phyloP scores from a whole-genome alignment of 371 early-diverging fungal genomes.

The Apophysomyces sp. region DNA sequence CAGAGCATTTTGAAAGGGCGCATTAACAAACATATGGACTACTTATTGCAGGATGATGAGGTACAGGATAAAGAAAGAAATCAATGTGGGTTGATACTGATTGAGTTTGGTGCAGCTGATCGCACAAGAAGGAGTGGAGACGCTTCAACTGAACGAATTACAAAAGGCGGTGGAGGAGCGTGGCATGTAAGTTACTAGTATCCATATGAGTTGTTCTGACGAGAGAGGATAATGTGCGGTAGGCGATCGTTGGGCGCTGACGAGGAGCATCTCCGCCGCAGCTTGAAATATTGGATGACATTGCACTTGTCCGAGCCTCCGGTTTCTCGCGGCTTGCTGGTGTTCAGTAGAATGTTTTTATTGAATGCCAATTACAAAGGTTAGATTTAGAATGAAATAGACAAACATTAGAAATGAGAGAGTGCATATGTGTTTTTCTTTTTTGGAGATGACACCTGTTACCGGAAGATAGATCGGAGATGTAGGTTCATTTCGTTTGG shows the following conservation, averaged over 20 bases:
- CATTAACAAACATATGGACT: constrained; percentile 50
- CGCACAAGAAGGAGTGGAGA: constrained; percentile 48
- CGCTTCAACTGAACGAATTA: constrained; percentile 39
- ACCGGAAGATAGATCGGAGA: no score
- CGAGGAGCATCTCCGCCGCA: constrained; percentile 49
- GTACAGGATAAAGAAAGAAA: constrained; percentile 19
- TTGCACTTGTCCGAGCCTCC: constrained; percentile 32
- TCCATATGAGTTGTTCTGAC: not conserved
- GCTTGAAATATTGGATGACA: constrained; percentile 59
- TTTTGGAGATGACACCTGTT: not conserved
- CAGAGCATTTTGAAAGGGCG: constrained; percentile 54
- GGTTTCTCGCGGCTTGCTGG: constrained; percentile 52
- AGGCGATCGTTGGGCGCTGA: constrained; percentile 47
- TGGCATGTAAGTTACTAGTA: constrained; percentile 49
- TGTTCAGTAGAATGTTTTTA: constrained; percentile 63
- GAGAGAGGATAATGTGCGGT: not conserved
- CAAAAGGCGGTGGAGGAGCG: constrained; percentile 62
- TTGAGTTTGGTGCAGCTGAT: constrained; percentile 33
- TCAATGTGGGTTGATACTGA: not conserved
- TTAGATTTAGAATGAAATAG: constrained; percentile 7
- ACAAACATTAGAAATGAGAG: not conserved
- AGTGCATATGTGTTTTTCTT: not conserved
- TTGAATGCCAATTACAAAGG: constrained; percentile 51
- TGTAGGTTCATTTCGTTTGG: not conserved
- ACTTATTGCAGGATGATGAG: constrained; percentile 54